phyloP scores from a whole-genome alignment of 2,329 filamentous ascomycete species.

The Graphiopsis chlorocephala region DNA sequence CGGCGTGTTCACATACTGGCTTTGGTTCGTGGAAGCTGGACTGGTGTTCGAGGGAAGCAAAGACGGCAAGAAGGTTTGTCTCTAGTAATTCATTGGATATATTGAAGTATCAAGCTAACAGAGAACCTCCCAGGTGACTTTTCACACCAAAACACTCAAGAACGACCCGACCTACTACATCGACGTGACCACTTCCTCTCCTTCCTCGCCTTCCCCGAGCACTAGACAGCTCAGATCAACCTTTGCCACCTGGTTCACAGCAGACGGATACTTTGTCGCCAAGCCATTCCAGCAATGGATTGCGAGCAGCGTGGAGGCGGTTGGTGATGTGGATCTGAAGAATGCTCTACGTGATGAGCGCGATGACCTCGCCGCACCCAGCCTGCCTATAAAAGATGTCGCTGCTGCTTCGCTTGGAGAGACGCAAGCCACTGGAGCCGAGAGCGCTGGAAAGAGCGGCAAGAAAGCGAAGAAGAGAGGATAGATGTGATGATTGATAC shows the following conservation, averaged over 20 bases:
- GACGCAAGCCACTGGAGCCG: constrained; percentile 20
- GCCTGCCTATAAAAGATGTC: not conserved
- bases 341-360: constrained; percentile 44
- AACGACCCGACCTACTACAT: constrained; percentile 78
- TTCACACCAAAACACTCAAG: constrained; percentile 72
- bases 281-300: constrained; percentile 77
- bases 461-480: constrained; percentile 28
- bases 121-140: constrained; percentile 58
- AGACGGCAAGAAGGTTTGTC: constrained; percentile 63
- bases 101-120: not conserved
- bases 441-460: constrained; percentile 23
- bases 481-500: not conserved
- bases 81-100: not conserved
- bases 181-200: constrained; percentile 50
- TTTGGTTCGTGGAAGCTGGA: constrained; percentile 77
- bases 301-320: constrained; percentile 62
- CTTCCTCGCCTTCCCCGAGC: constrained; percentile 17
- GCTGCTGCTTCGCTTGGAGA: constrained; percentile 9
- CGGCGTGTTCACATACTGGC: constrained; percentile 75
- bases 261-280: constrained; percentile 71
- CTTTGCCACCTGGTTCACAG: constrained; percentile 71
- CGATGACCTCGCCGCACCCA: constrained; percentile 26
- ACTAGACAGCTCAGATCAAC: constrained; percentile 57
- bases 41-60: constrained; percentile 75
- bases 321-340: constrained; percentile 64